Conservation (phyloP, 805 yeast genomes). For the Wilhelminamyces savonicus region DNA sequence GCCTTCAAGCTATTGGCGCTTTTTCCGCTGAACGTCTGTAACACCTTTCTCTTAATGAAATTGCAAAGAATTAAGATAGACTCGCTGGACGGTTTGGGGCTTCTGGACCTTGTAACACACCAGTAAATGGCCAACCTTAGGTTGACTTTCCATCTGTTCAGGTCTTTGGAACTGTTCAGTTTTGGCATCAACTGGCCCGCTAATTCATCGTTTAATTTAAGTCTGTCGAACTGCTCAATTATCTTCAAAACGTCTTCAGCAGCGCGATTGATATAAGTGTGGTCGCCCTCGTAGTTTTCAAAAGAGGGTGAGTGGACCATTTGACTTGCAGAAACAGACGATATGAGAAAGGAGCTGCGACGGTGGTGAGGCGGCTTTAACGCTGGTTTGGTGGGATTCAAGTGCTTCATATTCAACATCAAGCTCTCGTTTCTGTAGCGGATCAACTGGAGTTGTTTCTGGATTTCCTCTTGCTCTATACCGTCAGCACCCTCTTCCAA, state of each 20-base stretch:
- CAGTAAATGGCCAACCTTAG: conserved; percentile 32
- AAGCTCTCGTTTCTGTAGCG: conserved; percentile 67
- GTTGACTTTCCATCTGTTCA: conserved; percentile 26
- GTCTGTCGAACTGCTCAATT: conserved; percentile 30
- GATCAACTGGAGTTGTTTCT: conserved; percentile 51
- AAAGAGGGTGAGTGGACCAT: no score
- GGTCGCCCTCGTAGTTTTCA: conserved; percentile 5
- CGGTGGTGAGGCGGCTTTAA: no score
- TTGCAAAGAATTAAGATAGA: conserved; percentile 35
- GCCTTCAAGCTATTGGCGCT: conserved; percentile 25
- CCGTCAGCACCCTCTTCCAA: conserved; percentile 11
- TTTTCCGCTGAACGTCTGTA: conserved; percentile 13
- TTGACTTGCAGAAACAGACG: not conserved
- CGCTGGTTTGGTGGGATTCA: not conserved
- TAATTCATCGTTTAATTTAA: conserved; percentile 23
- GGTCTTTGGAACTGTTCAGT: conserved; percentile 2
- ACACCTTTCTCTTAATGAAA: conserved; percentile 36
- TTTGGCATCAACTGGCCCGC: conserved; percentile 13
- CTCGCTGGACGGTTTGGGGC: conserved; percentile 22
- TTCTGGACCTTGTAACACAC: conserved; percentile 35
- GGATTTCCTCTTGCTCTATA: conserved; percentile 18
- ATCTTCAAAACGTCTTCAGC: conserved; percentile 25
- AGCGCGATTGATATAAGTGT: conserved; percentile 14
- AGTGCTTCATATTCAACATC: conserved; percentile 42
- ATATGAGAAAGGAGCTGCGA: no score